A percentile compares a stretch with the other conserved stretches of the same genome.
These are phyloP conservation scores for Senna tora DNA, from an alignment of 306 rosid species.

Conservation along the genomic window DNA sequence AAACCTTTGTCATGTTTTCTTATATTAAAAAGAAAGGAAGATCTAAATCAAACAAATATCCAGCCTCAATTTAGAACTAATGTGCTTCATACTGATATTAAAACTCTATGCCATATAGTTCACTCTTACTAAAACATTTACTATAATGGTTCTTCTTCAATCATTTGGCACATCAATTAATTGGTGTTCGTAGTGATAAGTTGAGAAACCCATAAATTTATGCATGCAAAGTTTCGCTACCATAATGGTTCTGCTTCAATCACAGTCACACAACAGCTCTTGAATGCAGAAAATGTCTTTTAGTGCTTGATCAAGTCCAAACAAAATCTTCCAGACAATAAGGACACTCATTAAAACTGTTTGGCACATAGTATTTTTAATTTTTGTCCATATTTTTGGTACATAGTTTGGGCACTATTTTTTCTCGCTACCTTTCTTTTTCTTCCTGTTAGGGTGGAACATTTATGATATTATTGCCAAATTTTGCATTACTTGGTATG, in stretches of 20 bases:
- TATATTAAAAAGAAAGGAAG: not conserved
- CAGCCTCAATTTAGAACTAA: not conserved
- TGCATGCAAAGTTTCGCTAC: not conserved
- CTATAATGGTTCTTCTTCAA: not conserved
- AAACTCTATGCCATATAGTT: not conserved
- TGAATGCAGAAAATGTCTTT: not conserved
- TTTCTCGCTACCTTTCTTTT: not conserved
- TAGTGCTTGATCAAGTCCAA: not conserved
- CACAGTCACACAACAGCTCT: not conserved
- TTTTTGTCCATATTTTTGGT: no score
- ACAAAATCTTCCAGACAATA: not conserved
- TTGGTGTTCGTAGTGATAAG: not conserved
- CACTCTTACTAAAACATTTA: not conserved
- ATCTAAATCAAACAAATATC: conserved; percentile 4
- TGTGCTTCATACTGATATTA: not conserved
- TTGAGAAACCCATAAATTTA: not conserved
- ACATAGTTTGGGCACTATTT: not conserved
- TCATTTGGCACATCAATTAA: not conserved
- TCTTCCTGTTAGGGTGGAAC: not conserved
- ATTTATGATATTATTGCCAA: not conserved
- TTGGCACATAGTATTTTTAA: not conserved
- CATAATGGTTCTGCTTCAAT: not conserved
- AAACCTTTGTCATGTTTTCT: not conserved
- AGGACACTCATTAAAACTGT: not conserved
- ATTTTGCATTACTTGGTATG: not conserved